phyloP scores from a whole-genome alignment of 2,329 filamentous ascomycete genomes.

The Cercospora nicotianae region DNA sequence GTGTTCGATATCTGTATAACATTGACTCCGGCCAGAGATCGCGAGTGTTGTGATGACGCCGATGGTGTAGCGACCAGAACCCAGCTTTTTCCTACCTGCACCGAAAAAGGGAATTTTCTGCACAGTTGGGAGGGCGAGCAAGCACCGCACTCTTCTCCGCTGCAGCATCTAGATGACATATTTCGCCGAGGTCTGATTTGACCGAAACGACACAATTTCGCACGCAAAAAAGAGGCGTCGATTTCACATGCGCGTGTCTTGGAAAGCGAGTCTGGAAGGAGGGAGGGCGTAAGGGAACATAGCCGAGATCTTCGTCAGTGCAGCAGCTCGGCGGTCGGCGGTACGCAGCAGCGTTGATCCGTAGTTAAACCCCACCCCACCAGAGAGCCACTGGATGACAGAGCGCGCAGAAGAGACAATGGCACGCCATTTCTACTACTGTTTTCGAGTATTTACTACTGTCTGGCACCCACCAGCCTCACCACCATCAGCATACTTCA shows the following conservation, averaged over 20 bases:
- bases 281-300: not conserved
- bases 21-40: not conserved
- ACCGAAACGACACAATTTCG: not conserved
- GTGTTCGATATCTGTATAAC: not conserved
- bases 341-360: not conserved
- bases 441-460: not conserved
- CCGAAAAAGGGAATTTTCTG: not conserved
- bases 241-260: not conserved
- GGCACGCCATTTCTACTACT: not conserved
- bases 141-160: not conserved
- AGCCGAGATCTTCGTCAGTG: not conserved
- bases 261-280: not conserved
- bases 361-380: conserved; percentile 1
- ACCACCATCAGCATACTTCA: conserved; percentile 1
- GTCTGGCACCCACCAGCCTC: not conserved
- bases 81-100: not conserved
- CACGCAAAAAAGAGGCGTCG: not conserved
- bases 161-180: not conserved
- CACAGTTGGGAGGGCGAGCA: not conserved
- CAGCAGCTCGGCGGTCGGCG: not conserved
- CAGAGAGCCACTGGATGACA: not conserved
- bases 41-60: not conserved
- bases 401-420: not conserved
- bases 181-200: not conserved
- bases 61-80: not conserved